Evolutionary conservation across 495 filamentous ascomycete genomes (phyloP), one percentile per base, ranked within the genome.

Genomic region (Penicillium taxi): DNA sequence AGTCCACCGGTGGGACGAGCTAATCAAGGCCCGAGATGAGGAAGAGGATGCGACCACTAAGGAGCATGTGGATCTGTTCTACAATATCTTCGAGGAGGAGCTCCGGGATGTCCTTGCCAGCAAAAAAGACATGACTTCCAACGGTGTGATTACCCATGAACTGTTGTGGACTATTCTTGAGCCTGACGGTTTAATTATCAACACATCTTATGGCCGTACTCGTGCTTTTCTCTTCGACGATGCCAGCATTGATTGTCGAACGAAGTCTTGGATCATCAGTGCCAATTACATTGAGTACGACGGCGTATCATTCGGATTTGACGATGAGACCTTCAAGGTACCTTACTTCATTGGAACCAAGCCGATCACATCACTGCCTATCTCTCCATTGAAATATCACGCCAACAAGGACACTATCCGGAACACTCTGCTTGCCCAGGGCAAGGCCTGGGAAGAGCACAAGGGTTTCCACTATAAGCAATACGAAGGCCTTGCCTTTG

Each of bases 1-100:
- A 24, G 72, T 85, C 24, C 75, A 85, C 55, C 69, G 80, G 15
- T 86, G 81, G 81, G 47, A 63, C 3, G 58, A 69, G 21, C 66
- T 86, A 27, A 39, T 56, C 12, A 38, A 60, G 9, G 69, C 70
- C 26, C 56, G 71, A 16, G 49, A 66, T 6, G 58, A 68, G 5
- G 68, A 74, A 30, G 18, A 50, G 6, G 73, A 78, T 20, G 44
- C 53, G 6, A 59, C 60, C 20, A 69, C 69, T 1, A 73, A 70
- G 42, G 55, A 63, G 26, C 77, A 84, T 52, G 62, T 74, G n/a
- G 60, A 69, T 15, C 53, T 84, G 0, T 59, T 85, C 19, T 59
- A 68, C 26, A 59, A 68, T 22, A 64, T 76, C 8, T 59, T 85
- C 2, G 58, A 72, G 22, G 66, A 64, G 9, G 78, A 85, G 47